phyloP scores from a whole-genome alignment of 768 basidiomycete species.

The Chalciporus sphaerocephalus region DNA sequence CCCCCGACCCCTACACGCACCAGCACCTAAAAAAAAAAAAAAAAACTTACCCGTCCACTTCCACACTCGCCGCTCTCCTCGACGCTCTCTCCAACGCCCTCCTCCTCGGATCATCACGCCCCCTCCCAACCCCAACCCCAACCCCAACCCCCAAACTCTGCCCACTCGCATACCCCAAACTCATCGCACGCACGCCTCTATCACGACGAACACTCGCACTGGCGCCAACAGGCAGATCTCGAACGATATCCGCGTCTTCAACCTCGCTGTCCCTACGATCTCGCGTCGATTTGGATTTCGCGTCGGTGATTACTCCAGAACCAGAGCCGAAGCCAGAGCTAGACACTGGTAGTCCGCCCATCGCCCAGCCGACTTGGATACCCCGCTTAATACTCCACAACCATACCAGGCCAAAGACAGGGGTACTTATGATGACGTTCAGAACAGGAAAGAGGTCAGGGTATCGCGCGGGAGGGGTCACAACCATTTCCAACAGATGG shows the following conservation, averaged over 20 bases:
- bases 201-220: slow-evolving; percentile 16
- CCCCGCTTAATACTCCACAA: slow-evolving; percentile 84
- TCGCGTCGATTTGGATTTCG: neutral
- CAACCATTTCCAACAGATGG: slow-evolving; percentile 59
- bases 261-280: slow-evolving; percentile 5
- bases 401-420: slow-evolving; percentile 80
- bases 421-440: slow-evolving; percentile 77
- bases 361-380: slow-evolving; percentile 76
- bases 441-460: slow-evolving; percentile 84
- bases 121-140: too few species aligned
- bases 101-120: slow-evolving; percentile 20
- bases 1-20: neutral
- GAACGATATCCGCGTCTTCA: slow-evolving; percentile 1
- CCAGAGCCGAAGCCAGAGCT: slow-evolving; percentile 11
- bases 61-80: slow-evolving; percentile 19
- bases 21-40: too few species aligned
- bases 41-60: slow-evolving; percentile 13
- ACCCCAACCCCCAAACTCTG: neutral
- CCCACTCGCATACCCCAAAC: slow-evolving; percentile 25
- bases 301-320: slow-evolving; percentile 1
- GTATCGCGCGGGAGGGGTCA: slow-evolving; percentile 67
- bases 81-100: slow-evolving; percentile 19
- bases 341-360: slow-evolving; percentile 55
- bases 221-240: neutral
- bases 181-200: slow-evolving; percentile 23